A percentile compares a stretch with the other conserved stretches of the same genome.
Conservation (phyloP, 192 early-diverging fungal species). For the Allomyces macrogynus region DNA sequence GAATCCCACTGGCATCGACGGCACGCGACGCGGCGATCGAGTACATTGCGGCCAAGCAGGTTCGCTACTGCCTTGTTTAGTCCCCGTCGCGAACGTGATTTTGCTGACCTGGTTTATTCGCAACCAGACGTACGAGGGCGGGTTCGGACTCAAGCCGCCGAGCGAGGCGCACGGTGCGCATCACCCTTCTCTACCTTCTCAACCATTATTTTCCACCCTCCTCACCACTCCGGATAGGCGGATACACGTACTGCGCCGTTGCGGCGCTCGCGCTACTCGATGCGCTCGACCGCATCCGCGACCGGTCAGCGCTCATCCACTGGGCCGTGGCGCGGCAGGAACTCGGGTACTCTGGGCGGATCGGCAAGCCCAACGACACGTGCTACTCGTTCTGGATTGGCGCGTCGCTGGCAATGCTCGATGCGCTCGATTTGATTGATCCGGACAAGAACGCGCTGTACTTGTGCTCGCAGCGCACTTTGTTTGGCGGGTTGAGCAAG, state of each 20-base stretch:
- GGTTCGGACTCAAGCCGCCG: constrained; percentile 52
- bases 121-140: constrained; percentile 43
- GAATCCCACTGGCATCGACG: constrained; percentile 66
- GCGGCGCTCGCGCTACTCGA: constrained; percentile 59
- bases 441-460: constrained; percentile 27
- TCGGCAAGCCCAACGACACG: constrained; percentile 69
- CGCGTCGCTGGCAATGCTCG: constrained; percentile 44
- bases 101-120: constrained; percentile 2
- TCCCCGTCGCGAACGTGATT: background rate
- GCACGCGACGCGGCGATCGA: constrained; percentile 30
- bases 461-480: constrained; percentile 33
- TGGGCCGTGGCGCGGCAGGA: constrained; percentile 69
- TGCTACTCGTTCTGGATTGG: constrained; percentile 99
- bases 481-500: constrained; percentile 47
- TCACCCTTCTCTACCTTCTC: background rate
- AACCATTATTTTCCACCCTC: background rate
- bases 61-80: background rate
- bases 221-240: constrained; percentile 24
- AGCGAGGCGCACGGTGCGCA: constrained; percentile 61
- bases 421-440: constrained; percentile 35
- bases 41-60: constrained; percentile 39
- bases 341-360: constrained; percentile 75
- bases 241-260: constrained; percentile 72
- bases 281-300: constrained; percentile 12
- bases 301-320: constrained; percentile 11